Conservation (phyloP, 208 protist species). For the Leishmania mexicana region DNA sequence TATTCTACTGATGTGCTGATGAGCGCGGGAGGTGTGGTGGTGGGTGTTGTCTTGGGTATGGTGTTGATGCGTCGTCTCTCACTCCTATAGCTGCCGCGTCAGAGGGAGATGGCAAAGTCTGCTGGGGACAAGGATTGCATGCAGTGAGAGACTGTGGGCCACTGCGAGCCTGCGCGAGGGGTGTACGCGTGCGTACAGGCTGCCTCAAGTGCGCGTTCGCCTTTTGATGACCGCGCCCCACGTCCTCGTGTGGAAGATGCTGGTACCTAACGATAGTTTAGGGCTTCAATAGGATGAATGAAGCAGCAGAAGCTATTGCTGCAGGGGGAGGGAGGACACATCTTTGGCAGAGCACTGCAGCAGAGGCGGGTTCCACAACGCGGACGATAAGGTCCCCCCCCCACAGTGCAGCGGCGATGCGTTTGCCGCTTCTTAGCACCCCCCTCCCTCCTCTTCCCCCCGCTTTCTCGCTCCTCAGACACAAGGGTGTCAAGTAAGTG, state of each 20-base stretch:
- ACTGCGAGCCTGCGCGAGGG: not conserved
- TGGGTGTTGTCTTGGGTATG: conserved; percentile 21
- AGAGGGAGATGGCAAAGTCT: not conserved
- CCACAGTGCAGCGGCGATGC: not conserved
- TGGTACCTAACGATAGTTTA: not conserved
- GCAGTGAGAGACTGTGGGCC: not conserved
- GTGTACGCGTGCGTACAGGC: not conserved
- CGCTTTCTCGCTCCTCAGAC: not conserved
- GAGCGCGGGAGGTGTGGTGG: conserved; percentile 12
- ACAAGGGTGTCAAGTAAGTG: not conserved
- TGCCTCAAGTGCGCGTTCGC: not conserved
- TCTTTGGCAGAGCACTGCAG: not conserved
- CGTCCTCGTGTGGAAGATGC: not conserved
- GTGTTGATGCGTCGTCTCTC: conserved; percentile 18
- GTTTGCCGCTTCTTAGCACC: not conserved
- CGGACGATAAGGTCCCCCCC: not conserved
- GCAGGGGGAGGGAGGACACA: not conserved
- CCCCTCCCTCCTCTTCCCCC: not conserved
- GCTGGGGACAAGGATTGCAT: not conserved
- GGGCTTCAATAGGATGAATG: not conserved
- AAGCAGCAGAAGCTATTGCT: not conserved
- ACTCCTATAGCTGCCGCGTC: conserved; percentile 8
- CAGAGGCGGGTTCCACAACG: not conserved
- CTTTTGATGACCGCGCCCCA: not conserved
- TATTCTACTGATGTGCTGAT: conserved; percentile 12